Conservation (phyloP, 257 asterid species). For the Lavandula angustifolia region DNA sequence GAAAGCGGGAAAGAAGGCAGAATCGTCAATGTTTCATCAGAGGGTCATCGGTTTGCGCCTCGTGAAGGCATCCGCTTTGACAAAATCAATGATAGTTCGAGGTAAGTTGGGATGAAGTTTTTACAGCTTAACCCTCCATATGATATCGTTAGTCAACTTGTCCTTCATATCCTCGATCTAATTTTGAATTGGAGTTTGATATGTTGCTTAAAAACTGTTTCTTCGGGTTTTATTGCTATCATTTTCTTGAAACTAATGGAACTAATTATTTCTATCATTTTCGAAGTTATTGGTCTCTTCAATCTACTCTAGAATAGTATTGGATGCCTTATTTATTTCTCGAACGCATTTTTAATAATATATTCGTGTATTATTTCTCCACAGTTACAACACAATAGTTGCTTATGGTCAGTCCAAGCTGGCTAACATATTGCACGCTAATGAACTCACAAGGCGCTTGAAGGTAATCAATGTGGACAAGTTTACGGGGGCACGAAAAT, state of each 20-base stretch:
- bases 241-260: neutral
- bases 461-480: conserved; percentile 48
- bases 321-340: conserved; percentile 7
- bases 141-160: neutral
- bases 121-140: conserved; percentile 12
- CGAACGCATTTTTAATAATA: neutral
- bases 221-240: neutral
- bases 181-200: conserved; percentile 3
- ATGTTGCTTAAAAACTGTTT: neutral
- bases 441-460: conserved; percentile 62
- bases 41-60: conserved; percentile 40
- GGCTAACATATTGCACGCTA: conserved; percentile 72
- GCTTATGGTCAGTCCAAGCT: conserved; percentile 91
- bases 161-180: conserved; percentile 1
- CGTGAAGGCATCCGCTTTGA: conserved; percentile 55
- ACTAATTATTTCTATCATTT: neutral
- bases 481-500: neutral
- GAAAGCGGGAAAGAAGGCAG: conserved; percentile 50
- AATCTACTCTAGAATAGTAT: neutral
- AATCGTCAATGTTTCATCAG: conserved; percentile 55
- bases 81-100: conserved; percentile 50
- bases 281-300: neutral
- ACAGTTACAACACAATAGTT: conserved; percentile 48
- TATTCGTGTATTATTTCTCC: conserved; percentile 17
- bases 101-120: conserved; percentile 33